Evolutionary conservation across 768 basidiomycete genomes (phyloP).

Genomic region (Pleurotus eryngii): DNA sequence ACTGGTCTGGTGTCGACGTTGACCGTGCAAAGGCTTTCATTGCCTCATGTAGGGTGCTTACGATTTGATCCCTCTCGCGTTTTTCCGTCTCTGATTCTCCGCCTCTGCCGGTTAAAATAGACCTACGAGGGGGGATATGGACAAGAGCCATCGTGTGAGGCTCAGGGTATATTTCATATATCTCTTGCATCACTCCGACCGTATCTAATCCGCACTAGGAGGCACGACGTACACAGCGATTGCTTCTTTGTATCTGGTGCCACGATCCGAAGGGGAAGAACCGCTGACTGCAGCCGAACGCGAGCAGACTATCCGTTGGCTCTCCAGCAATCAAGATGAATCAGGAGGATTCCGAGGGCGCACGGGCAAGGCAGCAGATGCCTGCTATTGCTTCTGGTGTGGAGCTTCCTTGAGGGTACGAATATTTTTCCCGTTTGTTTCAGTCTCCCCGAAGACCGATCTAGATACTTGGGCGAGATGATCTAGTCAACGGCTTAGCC

Average conservation of each 20-base stretch:
- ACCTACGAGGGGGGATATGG: constrained; percentile 93
- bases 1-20: constrained; percentile 74
- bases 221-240: constrained; percentile 93
- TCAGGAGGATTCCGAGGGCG: constrained; percentile 86
- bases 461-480: constrained; percentile 66
- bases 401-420: constrained; percentile 74
- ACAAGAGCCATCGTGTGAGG: constrained; percentile 76
- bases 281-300: constrained; percentile 38
- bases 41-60: constrained; percentile 61
- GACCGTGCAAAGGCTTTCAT: constrained; percentile 62
- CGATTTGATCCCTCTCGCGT: constrained; percentile 6
- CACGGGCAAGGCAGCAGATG: constrained; percentile 83
- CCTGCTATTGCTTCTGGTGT: constrained; percentile 98
- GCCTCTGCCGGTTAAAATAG: constrained; percentile 35
- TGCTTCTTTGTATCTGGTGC: constrained; percentile 63
- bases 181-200: background rate
- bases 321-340: constrained; percentile 64
- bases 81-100: background rate
- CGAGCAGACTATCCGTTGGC: constrained; percentile 67
- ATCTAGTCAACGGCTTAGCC: constrained; percentile 52
- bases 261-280: constrained; percentile 18
- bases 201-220: constrained; percentile 41
- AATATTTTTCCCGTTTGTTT: constrained; percentile 6
- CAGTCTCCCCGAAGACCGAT: background rate
- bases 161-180: constrained; percentile 57